phyloP scores from a whole-genome alignment of 768 basidiomycete species.

The Coprinopsis sp. region DNA sequence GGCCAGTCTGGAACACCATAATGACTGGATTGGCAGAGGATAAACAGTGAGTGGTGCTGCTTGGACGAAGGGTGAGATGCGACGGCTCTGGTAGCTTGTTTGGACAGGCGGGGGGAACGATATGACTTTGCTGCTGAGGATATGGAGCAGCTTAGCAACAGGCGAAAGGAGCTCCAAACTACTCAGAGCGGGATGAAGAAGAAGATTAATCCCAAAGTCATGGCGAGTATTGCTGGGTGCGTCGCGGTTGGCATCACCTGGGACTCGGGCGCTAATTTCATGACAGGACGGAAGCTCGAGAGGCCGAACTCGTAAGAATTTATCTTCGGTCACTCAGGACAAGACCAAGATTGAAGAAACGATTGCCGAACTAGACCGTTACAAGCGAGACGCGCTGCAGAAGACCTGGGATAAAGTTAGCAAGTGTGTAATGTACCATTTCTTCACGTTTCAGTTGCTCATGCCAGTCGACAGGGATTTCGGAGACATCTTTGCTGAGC shows the following conservation, averaged over 20 bases:
- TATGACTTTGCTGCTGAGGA: constrained; percentile 78
- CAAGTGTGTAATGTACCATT: constrained; percentile 48
- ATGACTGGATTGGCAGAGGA: constrained; percentile 90
- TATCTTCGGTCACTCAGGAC: constrained; percentile 83
- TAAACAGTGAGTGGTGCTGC: constrained; percentile 56
- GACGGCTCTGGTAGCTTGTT: constrained; percentile 55
- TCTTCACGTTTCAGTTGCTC: not conserved
- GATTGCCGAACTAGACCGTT: constrained; percentile 86
- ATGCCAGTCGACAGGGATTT: constrained; percentile 66
- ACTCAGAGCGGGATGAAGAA: constrained; percentile 87
- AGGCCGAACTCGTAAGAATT: constrained; percentile 82
- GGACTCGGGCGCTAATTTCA: not conserved
- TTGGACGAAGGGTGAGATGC: constrained; percentile 3
- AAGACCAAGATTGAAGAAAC: constrained; percentile 94
- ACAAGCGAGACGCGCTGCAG: constrained; percentile 89
- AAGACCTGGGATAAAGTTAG: constrained; percentile 98
- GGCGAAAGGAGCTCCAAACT: constrained; percentile 69
- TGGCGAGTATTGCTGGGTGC: constrained; percentile 93
- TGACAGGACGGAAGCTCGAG: constrained; percentile 87
- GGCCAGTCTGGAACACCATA: constrained; percentile 72
- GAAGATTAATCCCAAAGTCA: constrained; percentile 92
- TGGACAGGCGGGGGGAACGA: constrained; percentile 68
- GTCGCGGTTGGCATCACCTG: constrained; percentile 18
- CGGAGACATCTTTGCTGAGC: constrained; percentile 91
- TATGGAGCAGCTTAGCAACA: constrained; percentile 52